Conservation (phyloP, 371 early-diverging fungal species). For the Chytridium lagenaria region DNA sequence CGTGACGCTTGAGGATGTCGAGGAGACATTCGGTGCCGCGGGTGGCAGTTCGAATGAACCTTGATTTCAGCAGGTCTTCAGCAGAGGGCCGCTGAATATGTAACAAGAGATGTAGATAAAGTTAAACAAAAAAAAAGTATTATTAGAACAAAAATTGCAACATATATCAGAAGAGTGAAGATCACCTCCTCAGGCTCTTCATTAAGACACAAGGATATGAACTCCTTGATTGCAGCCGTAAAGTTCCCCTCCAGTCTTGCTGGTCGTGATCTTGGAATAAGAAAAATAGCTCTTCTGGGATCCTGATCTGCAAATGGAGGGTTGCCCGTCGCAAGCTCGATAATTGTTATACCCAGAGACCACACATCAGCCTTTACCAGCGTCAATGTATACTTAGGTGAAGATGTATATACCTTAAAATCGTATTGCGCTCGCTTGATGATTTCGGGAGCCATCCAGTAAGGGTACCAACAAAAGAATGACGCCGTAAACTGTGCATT, state of each 20-base stretch:
- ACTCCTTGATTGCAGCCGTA: constrained; percentile 83
- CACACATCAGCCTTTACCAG: constrained; percentile 57
- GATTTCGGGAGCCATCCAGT: constrained; percentile 61
- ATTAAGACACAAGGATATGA: constrained; percentile 84
- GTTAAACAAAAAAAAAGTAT: constrained; percentile 5
- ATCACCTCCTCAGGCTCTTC: constrained; percentile 84
- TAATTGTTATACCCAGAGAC: constrained; percentile 88
- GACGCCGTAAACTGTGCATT: constrained; percentile 40
- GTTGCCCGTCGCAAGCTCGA: constrained; percentile 95
- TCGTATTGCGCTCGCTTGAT: constrained; percentile 58
- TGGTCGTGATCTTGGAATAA: constrained; percentile 78
- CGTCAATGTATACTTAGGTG: neutral
- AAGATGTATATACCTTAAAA: constrained; percentile 46
- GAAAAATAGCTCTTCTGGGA: constrained; percentile 87
- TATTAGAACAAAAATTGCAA: neutral
- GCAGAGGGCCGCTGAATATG: constrained; percentile 54
- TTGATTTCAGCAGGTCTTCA: constrained; percentile 57
- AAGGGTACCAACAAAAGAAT: constrained; percentile 58
- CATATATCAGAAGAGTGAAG: neutral
- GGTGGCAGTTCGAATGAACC: constrained; percentile 52
- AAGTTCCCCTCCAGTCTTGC: constrained; percentile 75
- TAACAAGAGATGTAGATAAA: constrained; percentile 9
- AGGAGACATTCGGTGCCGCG: constrained; percentile 41
- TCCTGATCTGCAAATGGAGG: constrained; percentile 94
- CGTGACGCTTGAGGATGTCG: constrained; percentile 49